phyloP scores from a whole-genome alignment of 805 yeast species.

The Hemisphaericaspora nanyangensis region DNA sequence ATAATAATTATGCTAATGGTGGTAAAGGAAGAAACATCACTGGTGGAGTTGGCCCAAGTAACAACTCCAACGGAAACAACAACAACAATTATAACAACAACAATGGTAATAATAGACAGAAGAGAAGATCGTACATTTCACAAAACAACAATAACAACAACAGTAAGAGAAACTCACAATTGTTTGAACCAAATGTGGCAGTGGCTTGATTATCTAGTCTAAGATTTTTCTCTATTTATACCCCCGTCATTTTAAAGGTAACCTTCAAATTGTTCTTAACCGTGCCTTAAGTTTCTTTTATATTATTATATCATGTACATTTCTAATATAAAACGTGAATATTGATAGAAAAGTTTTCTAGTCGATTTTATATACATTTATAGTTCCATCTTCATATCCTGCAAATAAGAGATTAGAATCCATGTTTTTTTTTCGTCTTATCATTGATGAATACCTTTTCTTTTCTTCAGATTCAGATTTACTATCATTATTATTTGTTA shows the following conservation, averaged over 20 bases:
- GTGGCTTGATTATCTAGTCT: neutral
- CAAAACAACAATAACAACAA: slow-evolving; percentile 13
- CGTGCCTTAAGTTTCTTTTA: no score
- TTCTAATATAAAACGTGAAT: no score
- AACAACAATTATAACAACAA: slow-evolving; percentile 9
- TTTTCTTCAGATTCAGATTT: neutral
- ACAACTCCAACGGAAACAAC: slow-evolving; percentile 8
- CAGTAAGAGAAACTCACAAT: slow-evolving; percentile 16
- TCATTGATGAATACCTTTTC: neutral
- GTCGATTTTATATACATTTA: slow-evolving; percentile 30
- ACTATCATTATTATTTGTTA: neutral
- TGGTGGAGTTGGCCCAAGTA: slow-evolving; percentile 1
- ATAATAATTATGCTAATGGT: neutral
- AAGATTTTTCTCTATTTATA: neutral
- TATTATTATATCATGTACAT: no score
- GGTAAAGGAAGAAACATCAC: slow-evolving; percentile 4
- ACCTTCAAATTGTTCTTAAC: no score
- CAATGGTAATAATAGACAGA: slow-evolving; percentile 13
- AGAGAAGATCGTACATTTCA: slow-evolving; percentile 26
- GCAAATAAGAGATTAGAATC: slow-evolving; percentile 19
- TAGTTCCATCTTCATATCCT: slow-evolving; percentile 56
- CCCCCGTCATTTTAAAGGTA: no score
- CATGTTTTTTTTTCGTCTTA: slow-evolving; percentile 4
- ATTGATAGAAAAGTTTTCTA: neutral
- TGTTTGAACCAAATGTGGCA: slow-evolving; percentile 4